Percentiles rank a stretch among this genome's conserved stretches.
These are phyloP conservation scores for Calonectria hongkongensis DNA, from an alignment of 2,329 filamentous ascomycete species.

Conservation along the genomic window DNA sequence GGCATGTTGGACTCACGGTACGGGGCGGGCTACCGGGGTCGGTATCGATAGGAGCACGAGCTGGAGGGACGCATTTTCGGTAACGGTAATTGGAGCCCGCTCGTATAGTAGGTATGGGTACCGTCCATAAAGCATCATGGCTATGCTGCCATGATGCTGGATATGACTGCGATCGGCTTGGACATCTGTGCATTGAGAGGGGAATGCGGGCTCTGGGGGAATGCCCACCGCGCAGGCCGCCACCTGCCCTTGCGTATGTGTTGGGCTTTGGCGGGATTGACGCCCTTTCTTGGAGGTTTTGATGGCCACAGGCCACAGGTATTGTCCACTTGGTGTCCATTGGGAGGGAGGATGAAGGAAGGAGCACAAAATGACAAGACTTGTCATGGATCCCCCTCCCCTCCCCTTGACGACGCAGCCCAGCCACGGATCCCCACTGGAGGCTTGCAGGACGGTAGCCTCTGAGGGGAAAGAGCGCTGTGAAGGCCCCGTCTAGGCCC, in stretches of 20 bases:
- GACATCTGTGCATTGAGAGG: constrained; percentile 25
- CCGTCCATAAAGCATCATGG: constrained; percentile 9
- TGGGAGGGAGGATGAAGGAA: constrained; percentile 3
- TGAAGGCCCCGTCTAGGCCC: constrained; percentile 36
- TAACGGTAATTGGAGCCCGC: constrained; percentile 21
- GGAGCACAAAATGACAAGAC: background rate
- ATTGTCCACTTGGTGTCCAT: constrained; percentile 12
- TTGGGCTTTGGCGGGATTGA: constrained; percentile 16
- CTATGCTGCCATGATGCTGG: background rate
- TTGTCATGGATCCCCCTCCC: constrained; percentile 14
- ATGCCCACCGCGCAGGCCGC: constrained; percentile 13
- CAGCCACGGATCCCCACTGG: constrained; percentile 11
- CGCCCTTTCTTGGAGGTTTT: constrained; percentile 11
- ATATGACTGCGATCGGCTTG: constrained; percentile 1
- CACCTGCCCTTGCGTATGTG: constrained; percentile 14
- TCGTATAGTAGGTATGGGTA: background rate
- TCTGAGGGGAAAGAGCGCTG: background rate
- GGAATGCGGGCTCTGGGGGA: background rate
- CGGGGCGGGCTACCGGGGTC: constrained; percentile 17
- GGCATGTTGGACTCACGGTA: background rate
- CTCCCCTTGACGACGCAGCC: constrained; percentile 6
- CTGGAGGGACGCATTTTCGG: constrained; percentile 23
- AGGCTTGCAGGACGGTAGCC: constrained; percentile 16
- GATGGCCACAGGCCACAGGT: no score
- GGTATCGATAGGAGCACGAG: constrained; percentile 24